Conservation (phyloP, 768 basidiomycete species). For the Tricholoma matsutake region DNA sequence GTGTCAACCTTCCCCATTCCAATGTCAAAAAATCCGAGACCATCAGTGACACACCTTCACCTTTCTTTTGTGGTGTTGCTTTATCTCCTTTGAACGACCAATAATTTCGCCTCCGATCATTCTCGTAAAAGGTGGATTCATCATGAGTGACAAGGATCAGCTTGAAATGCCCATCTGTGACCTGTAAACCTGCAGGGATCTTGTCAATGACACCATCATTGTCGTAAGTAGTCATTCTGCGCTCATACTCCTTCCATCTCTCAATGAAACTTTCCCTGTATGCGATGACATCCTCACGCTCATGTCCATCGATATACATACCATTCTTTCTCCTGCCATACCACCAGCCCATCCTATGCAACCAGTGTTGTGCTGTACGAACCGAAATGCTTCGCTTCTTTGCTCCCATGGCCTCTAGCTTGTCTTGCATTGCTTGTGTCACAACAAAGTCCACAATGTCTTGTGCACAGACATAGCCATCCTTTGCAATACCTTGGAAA, state of each 20-base stretch:
- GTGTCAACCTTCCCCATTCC: background rate
- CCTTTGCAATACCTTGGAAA: slow-evolving; percentile 23
- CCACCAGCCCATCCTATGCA: slow-evolving; percentile 24
- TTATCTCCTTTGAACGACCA: too few species aligned
- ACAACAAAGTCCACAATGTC: slow-evolving; percentile 29
- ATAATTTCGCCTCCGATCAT: too few species aligned
- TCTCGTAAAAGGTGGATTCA: background rate
- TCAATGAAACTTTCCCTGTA: slow-evolving; percentile 27
- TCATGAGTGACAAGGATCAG: background rate
- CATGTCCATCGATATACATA: too few species aligned
- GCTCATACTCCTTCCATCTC: slow-evolving; percentile 24
- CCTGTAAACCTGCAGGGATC: slow-evolving; percentile 21
- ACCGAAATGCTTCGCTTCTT: slow-evolving; percentile 12
- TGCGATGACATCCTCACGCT: slow-evolving; percentile 24
- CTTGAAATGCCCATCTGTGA: slow-evolving; percentile 6
- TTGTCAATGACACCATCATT: slow-evolving; percentile 23
- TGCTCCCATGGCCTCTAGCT: slow-evolving; percentile 3
- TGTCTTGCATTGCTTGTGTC: slow-evolving; percentile 18
- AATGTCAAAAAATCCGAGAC: background rate
- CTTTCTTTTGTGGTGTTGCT: background rate
- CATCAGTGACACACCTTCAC: background rate
- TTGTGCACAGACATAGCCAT: slow-evolving; percentile 23
- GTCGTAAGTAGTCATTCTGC: slow-evolving; percentile 20
- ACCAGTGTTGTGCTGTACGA: slow-evolving; percentile 17
- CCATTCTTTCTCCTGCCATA: slow-evolving; percentile 17